Percentiles rank a stretch among this genome's conserved stretches.
These are phyloP conservation scores for Rhizopus stolonifer DNA, from an alignment of 371 early-diverging fungal genomes.

Conservation along the genomic window DNA sequence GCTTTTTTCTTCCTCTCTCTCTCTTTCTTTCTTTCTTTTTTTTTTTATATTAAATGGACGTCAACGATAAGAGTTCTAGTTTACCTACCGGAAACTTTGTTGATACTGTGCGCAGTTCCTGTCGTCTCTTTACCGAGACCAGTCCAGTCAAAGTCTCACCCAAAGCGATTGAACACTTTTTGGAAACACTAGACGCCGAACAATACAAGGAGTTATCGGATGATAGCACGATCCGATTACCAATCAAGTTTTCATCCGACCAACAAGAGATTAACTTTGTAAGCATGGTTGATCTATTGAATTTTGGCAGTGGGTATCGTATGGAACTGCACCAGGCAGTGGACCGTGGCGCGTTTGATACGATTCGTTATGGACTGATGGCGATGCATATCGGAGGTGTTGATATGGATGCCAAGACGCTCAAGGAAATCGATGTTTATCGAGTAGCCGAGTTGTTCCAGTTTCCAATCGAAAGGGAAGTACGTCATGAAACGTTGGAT, in stretches of 20 bases:
- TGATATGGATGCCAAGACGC: conserved; percentile 44
- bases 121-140: conserved; percentile 23
- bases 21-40: neutral
- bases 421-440: conserved; percentile 41
- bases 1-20: conserved; percentile 3
- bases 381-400: conserved; percentile 71
- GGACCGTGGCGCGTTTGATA: conserved; percentile 64
- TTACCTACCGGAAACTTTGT: conserved; percentile 30
- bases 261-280: conserved; percentile 78
- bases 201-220: conserved; percentile 43
- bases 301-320: conserved; percentile 72
- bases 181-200: conserved; percentile 25
- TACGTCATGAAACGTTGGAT: conserved; percentile 48
- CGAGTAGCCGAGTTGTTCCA: conserved; percentile 61
- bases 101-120: conserved; percentile 39
- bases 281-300: conserved; percentile 67
- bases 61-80: conserved; percentile 1
- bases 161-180: conserved; percentile 27
- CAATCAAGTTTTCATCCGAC: conserved; percentile 67
- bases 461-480: conserved; percentile 65
- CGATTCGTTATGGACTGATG: conserved; percentile 82
- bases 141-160: conserved; percentile 35
- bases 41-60: conserved; percentile 3
- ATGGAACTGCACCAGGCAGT: conserved; percentile 60
- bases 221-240: conserved; percentile 63